Conservation (phyloP, 2,329 filamentous ascomycete genomes). For the Aspergillus sp. region DNA sequence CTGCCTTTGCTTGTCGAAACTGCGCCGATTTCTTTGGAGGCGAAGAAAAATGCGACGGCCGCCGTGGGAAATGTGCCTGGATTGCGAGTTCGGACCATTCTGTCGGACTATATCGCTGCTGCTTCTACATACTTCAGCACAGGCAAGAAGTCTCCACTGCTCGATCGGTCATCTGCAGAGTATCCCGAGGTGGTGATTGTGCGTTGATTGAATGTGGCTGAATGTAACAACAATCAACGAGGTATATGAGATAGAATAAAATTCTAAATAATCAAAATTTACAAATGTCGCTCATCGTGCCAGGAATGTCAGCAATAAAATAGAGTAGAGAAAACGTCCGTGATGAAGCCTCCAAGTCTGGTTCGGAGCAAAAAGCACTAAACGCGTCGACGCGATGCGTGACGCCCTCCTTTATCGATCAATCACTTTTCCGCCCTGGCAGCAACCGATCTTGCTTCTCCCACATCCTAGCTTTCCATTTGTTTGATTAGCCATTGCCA, state of each 20-base stretch:
- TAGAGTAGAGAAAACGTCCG: slow-evolving; percentile 1
- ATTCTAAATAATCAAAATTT: neutral
- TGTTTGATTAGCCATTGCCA: no score
- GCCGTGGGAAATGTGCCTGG: slow-evolving; percentile 12
- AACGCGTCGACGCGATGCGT: slow-evolving; percentile 36
- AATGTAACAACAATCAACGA: neutral
- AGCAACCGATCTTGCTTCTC: neutral
- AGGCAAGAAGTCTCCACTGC: slow-evolving; percentile 6
- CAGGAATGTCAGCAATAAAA: no score
- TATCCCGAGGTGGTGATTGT: slow-evolving; percentile 7
- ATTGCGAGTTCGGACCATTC: slow-evolving; percentile 6
- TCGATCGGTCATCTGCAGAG: slow-evolving; percentile 8
- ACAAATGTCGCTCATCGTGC: no score
- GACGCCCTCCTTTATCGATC: slow-evolving; percentile 19
- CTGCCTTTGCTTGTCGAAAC: slow-evolving; percentile 10
- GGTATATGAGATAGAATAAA: slow-evolving; percentile 7
- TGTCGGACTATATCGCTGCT: slow-evolving; percentile 10
- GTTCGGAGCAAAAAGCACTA: slow-evolving; percentile 17
- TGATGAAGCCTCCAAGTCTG: neutral
- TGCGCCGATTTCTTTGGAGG: neutral
- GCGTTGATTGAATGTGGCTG: no score
- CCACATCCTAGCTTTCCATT: neutral
- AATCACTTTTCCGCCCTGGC: slow-evolving; percentile 5
- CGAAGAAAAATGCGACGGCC: neutral
- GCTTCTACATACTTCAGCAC: slow-evolving; percentile 11